These are phyloP conservation scores for Saitozyma sp. DNA, from an alignment of 768 basidiomycete genomes.

Conservation along the genomic window DNA sequence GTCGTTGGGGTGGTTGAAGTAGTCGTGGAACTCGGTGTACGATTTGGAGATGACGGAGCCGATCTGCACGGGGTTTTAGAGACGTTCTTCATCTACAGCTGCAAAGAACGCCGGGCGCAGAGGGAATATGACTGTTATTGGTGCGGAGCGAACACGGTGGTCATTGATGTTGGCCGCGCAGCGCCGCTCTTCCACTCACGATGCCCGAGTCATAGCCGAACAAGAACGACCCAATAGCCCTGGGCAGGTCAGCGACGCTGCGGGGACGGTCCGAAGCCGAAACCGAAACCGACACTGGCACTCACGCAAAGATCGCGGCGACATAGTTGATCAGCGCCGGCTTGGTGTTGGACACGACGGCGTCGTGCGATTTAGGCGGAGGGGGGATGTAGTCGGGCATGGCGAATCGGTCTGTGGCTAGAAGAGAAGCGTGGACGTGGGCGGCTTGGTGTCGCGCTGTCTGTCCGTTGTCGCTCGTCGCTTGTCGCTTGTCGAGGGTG, in stretches of 20 bases:
- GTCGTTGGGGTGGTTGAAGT: conserved; percentile 57
- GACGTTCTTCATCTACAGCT: no score
- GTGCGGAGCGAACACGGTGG: no score
- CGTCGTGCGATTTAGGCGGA: background rate
- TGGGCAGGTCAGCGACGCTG: background rate
- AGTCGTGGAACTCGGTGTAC: conserved; percentile 58
- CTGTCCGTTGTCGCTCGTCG: background rate
- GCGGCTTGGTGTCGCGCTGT: background rate
- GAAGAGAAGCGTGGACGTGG: background rate
- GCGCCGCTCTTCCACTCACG: no score
- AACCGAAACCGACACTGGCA: background rate
- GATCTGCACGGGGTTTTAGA: background rate
- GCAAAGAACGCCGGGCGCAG: no score
- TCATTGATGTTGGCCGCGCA: no score
- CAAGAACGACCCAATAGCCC: conserved; percentile 29
- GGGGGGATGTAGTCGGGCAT: background rate
- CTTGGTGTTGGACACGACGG: conserved; percentile 1
- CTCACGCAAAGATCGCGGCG: conserved; percentile 29
- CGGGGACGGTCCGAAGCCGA: background rate
- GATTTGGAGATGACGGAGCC: conserved; percentile 58
- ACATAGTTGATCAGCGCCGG: conserved; percentile 22
- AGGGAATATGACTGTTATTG: no score
- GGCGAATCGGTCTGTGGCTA: background rate
- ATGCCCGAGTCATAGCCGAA: conserved; percentile 57
- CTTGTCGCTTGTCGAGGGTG: background rate